A percentile compares a stretch with the other conserved stretches of the same genome.
Evolutionary conservation across 2,329 filamentous ascomycete species (phyloP).

Genomic region (Colletotrichum lindemuthianum): DNA sequence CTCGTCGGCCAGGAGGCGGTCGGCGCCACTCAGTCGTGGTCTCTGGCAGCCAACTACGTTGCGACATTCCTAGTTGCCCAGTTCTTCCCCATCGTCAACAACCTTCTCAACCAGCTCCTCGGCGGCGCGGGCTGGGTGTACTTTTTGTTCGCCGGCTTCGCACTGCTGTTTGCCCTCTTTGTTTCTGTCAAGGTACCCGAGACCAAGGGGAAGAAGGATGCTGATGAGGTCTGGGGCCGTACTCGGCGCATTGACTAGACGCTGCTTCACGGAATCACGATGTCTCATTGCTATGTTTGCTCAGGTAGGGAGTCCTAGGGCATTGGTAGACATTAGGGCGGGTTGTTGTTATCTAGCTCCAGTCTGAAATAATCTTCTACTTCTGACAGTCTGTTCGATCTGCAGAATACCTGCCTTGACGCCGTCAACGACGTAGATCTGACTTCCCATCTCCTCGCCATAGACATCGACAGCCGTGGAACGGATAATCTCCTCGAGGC

Average conservation of each 20-base stretch:
- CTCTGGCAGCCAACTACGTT: slow-evolving; percentile 85
- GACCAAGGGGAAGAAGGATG: slow-evolving; percentile 84
- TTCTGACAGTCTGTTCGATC: slow-evolving; percentile 64
- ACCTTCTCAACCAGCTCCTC: slow-evolving; percentile 69
- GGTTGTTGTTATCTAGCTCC: slow-evolving; percentile 8
- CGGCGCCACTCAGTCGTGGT: slow-evolving; percentile 90
- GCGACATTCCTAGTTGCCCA: slow-evolving; percentile 93
- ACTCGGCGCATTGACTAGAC: slow-evolving; percentile 61
- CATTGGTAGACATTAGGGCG: neutral
- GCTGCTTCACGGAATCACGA: neutral
- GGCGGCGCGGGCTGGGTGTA: slow-evolving; percentile 85
- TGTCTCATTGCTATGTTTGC: too few relatives aligned
- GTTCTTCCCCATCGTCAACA: slow-evolving; percentile 91
- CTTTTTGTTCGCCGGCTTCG: slow-evolving; percentile 86
- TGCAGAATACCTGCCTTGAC: slow-evolving; percentile 75
- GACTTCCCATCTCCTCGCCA: slow-evolving; percentile 65
- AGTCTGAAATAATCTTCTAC: slow-evolving; percentile 50
- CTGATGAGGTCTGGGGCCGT: slow-evolving; percentile 91
- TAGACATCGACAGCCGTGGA: slow-evolving; percentile 72
- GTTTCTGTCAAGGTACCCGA: slow-evolving; percentile 82
- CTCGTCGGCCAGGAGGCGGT: slow-evolving; percentile 91
- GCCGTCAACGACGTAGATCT: slow-evolving; percentile 80
- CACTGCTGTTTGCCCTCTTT: slow-evolving; percentile 75
- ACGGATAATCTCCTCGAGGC: slow-evolving; percentile 80
- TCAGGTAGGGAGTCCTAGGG: neutral